Percentiles rank a stretch among this genome's conserved stretches.
Evolutionary conservation across 108 stramenopile species (phyloP).

Genomic region (Cyclotella kingstonii): DNA sequence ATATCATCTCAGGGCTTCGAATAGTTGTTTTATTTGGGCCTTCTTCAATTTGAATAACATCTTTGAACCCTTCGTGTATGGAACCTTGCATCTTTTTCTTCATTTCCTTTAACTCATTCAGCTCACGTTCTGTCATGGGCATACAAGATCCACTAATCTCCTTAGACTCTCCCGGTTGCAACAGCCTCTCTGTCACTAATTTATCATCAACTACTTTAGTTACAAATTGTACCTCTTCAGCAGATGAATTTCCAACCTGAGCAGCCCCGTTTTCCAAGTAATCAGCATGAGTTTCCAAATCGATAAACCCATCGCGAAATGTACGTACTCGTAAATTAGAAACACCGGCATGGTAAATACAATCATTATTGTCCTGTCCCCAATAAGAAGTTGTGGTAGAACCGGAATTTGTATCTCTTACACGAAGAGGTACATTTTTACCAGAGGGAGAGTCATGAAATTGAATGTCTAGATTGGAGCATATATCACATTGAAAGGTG

Average conservation of each 20-base stretch:
- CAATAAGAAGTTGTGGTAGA: slow-evolving; percentile 57
- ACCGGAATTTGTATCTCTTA: slow-evolving; percentile 40
- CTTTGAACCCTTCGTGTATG: slow-evolving; percentile 65
- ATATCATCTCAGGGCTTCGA: slow-evolving; percentile 44
- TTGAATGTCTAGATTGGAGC: slow-evolving; percentile 58
- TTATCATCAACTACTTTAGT: slow-evolving; percentile 63
- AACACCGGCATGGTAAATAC: slow-evolving; percentile 86
- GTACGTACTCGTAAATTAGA: slow-evolving; percentile 59
- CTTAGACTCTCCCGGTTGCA: slow-evolving; percentile 56
- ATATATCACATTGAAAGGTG: slow-evolving; percentile 84
- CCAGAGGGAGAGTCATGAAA: slow-evolving; percentile 78
- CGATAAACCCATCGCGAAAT: slow-evolving; percentile 70
- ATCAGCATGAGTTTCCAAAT: slow-evolving; percentile 61
- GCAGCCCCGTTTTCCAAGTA: slow-evolving; percentile 73
- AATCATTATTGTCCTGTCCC: slow-evolving; percentile 81
- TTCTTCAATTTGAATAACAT: slow-evolving; percentile 44
- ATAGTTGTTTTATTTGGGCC: slow-evolving; percentile 43
- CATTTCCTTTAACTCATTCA: slow-evolving; percentile 33
- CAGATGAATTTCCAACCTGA: slow-evolving; percentile 63
- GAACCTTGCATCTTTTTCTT: slow-evolving; percentile 50
- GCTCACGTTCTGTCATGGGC: slow-evolving; percentile 40
- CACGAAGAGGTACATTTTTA: slow-evolving; percentile 50
- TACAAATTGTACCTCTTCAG: slow-evolving; percentile 86
- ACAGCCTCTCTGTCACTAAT: slow-evolving; percentile 68
- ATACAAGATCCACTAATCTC: slow-evolving; percentile 45